A percentile compares a stretch with the other conserved stretches of the same genome.
Conservation (phyloP, 2,329 filamentous ascomycete species). For the Alternaria gaisen region DNA sequence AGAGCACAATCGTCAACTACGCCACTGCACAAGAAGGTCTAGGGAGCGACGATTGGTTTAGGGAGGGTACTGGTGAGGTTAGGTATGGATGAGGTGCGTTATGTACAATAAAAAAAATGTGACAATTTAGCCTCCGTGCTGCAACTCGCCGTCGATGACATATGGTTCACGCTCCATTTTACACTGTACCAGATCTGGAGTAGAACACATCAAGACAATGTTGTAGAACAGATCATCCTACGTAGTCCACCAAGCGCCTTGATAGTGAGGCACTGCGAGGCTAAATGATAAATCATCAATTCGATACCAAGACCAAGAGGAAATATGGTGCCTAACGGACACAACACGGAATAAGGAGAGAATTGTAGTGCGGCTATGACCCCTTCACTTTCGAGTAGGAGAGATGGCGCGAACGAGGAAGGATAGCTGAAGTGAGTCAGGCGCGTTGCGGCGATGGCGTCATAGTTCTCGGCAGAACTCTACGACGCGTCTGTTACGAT, state of each 20-base stretch:
- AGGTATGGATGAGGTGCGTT: constrained; percentile 61
- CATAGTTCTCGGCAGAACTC: background rate
- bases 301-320: too few species aligned
- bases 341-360: too few species aligned
- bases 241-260: too few species aligned
- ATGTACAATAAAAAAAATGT: background rate
- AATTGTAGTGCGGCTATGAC: too few species aligned
- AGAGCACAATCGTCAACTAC: constrained; percentile 76
- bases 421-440: background rate
- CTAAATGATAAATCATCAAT: background rate
- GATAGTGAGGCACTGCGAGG: background rate
- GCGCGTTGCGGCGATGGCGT: background rate
- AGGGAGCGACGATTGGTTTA: constrained; percentile 72
- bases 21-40: constrained; percentile 63
- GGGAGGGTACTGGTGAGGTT: constrained; percentile 64
- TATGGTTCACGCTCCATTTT: background rate
- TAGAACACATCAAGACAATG: background rate
- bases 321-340: too few species aligned
- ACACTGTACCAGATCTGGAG: background rate
- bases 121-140: background rate
- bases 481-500: too few species aligned
- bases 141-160: background rate
- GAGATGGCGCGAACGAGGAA: background rate
- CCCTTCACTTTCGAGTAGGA: too few species aligned
- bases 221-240: background rate